Evolutionary conservation across 169 alveolate species (phyloP), one percentile per base, ranked within the genome.

Genomic region (Amoebophrya sp.): DNA sequence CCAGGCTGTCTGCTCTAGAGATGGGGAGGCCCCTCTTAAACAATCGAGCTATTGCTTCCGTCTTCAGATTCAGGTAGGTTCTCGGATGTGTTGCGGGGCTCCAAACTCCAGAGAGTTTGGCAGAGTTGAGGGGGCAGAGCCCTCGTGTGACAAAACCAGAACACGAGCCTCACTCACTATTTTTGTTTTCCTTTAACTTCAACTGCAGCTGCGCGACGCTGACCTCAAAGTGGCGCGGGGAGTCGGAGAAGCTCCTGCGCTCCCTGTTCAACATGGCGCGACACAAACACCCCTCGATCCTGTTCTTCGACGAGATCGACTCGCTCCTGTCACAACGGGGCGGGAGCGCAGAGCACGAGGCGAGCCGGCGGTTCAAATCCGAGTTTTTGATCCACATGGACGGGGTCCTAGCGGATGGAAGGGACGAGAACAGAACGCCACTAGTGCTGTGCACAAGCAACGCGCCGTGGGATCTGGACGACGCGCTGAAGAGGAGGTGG

Each of bases 201-300:
- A 58, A 58, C 23, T 58, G 78, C 78, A 58, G 78, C 78, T 58
- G 78, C 78, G 78, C 78, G 78, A 58, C 78, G 0, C 39, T 90
- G 88, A 90, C 92, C 88, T 90, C 92, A 88, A 90, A 90, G 87
- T 90, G 92, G 92, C 92, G 92, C 1, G 92, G 92, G 40, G 92
- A 90, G 89, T 43, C 88, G 18, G 92, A 90, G 90, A 90, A 90
- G 88, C 40, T 90, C 40, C 88, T 90, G 41, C 92, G 92, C n/a
- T n/a, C n/a, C n/a, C n/a, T n/a, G n/a, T n/a, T n/a, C n/a, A n/a
- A n/a, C n/a, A n/a, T n/a, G 91, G 92, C 92, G 5, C 69, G 92
- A 0, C 88, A 88, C 34, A 48, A 88, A 0, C 90, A 78, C 34
- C 92, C 92, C 29, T 70, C 90, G 69, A 90, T 90, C 45, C 92